Conservation (phyloP, 768 basidiomycete genomes). For the Auriculariales sp. region DNA sequence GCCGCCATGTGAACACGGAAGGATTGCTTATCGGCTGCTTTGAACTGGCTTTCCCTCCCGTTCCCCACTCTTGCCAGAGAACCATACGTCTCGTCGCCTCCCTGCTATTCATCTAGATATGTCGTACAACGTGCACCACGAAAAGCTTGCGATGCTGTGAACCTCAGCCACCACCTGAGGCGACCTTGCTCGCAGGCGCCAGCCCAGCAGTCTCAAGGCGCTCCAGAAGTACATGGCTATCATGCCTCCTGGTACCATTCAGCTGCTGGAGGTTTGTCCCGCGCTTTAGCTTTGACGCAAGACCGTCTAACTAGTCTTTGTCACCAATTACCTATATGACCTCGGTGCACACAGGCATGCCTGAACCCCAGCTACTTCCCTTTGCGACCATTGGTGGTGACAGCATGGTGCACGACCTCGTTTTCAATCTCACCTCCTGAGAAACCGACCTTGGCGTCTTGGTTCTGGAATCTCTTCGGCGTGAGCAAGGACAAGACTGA, state of each 20-base stretch:
- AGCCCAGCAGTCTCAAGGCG: conserved; percentile 47
- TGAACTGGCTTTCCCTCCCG: too few species aligned
- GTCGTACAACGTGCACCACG: background rate
- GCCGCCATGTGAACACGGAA: too few species aligned
- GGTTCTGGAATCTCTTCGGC: conserved; percentile 45
- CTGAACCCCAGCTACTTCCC: conserved; percentile 55
- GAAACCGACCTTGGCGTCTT: conserved; percentile 20
- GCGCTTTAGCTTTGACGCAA: too few species aligned
- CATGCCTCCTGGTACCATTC: conserved; percentile 40
- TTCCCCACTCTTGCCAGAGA: too few species aligned
- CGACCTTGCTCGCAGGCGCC: conserved; percentile 31
- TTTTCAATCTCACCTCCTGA: conserved; percentile 31
- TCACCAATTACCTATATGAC: conserved; percentile 2
- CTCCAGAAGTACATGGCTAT: conserved; percentile 43
- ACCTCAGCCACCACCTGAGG: conserved; percentile 65
- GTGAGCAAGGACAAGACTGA: conserved; percentile 27
- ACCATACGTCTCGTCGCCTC: too few species aligned
- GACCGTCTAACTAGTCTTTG: conserved; percentile 9
- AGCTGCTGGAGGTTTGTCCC: conserved; percentile 68
- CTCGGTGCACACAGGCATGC: conserved; percentile 32
- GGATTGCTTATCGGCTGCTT: too few species aligned
- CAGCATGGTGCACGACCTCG: conserved; percentile 32
- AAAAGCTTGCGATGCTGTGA: conserved; percentile 31
- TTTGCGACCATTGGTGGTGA: conserved; percentile 47
- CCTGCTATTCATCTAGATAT: too few species aligned